Conservation (phyloP, 345 rosid genomes). For the rapeseed (Brassica napus) region DNA sequence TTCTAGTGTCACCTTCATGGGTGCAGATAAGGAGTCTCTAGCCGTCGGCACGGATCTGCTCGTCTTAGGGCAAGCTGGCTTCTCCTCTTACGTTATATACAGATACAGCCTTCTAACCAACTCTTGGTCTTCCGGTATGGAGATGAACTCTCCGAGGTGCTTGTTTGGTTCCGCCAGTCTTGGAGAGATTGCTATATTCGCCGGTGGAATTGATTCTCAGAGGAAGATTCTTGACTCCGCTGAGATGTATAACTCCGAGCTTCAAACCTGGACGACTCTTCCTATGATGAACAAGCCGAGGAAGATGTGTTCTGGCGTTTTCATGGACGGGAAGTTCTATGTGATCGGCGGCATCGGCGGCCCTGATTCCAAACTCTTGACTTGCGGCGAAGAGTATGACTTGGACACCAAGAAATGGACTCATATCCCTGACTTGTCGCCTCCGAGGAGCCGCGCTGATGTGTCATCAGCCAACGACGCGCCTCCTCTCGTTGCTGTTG, state of each 20-base stretch:
- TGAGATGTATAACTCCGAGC: conserved; percentile 74
- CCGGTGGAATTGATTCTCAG: neutral
- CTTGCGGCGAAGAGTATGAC: conserved; percentile 87
- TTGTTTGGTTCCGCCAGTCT: neutral
- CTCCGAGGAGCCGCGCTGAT: conserved; percentile 57
- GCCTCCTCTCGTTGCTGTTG: conserved; percentile 90
- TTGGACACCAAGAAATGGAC: conserved; percentile 71
- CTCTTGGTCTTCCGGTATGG: neutral
- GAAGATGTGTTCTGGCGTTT: conserved; percentile 92
- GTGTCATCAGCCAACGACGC: conserved; percentile 73
- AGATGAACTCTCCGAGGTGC: neutral
- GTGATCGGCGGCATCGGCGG: conserved; percentile 87
- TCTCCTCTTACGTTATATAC: neutral
- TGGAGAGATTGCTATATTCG: neutral
- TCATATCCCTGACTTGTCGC: conserved; percentile 74
- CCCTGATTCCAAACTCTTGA: conserved; percentile 51
- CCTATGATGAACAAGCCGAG: conserved; percentile 82
- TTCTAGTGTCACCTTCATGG: neutral
- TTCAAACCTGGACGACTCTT: conserved; percentile 56
- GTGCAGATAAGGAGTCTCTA: neutral
- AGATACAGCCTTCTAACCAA: neutral
- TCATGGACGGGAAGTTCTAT: conserved; percentile 86
- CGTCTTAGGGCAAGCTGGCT: neutral
- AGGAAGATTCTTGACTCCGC: neutral
- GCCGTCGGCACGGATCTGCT: neutral